Evolutionary conservation across 148 eudicot species (phyloP), one percentile per base, ranked within the genome.

Genomic region (Camellia lanceoleosa): DNA sequence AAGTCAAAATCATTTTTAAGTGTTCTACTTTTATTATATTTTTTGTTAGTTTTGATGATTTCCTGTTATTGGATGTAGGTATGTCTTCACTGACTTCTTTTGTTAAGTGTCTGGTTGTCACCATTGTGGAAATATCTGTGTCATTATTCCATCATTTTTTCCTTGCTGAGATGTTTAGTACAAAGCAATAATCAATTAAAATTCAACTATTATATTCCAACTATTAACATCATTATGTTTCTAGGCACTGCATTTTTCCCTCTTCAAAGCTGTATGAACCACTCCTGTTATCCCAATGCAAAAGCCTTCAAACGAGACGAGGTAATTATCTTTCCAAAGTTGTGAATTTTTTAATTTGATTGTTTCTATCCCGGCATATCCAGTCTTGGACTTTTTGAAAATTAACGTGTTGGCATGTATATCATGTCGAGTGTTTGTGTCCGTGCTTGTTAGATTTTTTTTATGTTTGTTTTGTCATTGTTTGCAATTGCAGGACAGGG

Each of bases 191-290:
- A 66, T 65, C 8, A 54, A 62, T 46, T 7, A 6, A 23, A 49
- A 16, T 76, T 30, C 38, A 30, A 1, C 38, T 30, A 30, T 30
- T 30, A 30, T 30, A 30, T 30, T 30, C 38, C 14, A 52, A 52
- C 47, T 9, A 64, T 52, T 49, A 74, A 63, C n/a, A 42, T 60
- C 62, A 14, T 60, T 49, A 38, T 10, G 16, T 51, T 58, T 71
- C 69, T 51, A 96, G 99, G 99, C 82, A 90, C 94, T 81, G 99
- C 98, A 44, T 94, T 96, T 90, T 96, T 83, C 82, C 95, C 99
- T 18, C 56, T 96, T 83, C 99, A 96, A 85, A 96, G 99, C 82
- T 96, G 99, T 84, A 92, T 96, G 93, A 96, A 96, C 84, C 99
- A 96, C 84, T 93, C 97, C 0, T 96, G 99, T 78, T 49, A 72